phyloP scores from a whole-genome alignment of 2,329 filamentous ascomycete species.

The Colletotrichum sp. region DNA sequence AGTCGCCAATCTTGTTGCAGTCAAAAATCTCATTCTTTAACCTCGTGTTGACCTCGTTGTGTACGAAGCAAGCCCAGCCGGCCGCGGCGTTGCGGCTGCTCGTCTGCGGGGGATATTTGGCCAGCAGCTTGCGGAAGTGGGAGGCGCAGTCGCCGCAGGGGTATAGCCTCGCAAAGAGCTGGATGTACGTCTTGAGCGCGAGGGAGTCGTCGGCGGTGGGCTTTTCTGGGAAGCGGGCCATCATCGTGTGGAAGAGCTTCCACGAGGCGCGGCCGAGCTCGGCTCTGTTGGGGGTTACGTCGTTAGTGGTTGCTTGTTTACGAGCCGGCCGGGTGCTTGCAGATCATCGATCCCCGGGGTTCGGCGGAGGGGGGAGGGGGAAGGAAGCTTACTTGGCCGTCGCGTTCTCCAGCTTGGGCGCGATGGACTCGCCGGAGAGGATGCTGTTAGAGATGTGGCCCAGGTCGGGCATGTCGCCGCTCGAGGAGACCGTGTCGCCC shows the following conservation, averaged over 20 bases:
- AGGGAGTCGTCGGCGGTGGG: conserved; percentile 66
- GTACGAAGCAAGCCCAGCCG: conserved; percentile 71
- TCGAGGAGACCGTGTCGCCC: conserved; percentile 21
- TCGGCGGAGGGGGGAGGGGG: neutral
- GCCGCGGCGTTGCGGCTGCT: conserved; percentile 67
- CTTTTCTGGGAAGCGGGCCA: conserved; percentile 71
- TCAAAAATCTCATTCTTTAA: conserved; percentile 68
- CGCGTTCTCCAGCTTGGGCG: conserved; percentile 82
- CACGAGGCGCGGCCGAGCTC: conserved; percentile 72
- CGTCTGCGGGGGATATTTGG: conserved; percentile 69
- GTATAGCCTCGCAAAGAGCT: conserved; percentile 72
- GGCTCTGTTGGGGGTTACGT: conserved; percentile 43
- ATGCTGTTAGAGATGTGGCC: conserved; percentile 50
- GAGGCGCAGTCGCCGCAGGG: conserved; percentile 73
- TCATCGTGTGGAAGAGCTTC: conserved; percentile 75
- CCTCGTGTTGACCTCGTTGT: conserved; percentile 71
- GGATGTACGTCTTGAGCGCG: conserved; percentile 68
- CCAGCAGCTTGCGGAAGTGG: conserved; percentile 68
- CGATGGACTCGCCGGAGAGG: conserved; percentile 73
- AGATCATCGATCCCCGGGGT: neutral
- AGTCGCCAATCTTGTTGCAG: conserved; percentile 71
- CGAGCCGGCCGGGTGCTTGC: neutral
- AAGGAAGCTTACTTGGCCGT: conserved; percentile 69
- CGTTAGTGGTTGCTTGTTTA: conserved; percentile 9
- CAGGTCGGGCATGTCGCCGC: conserved; percentile 38